phyloP scores from a whole-genome alignment of 2,329 filamentous ascomycete species.

The Emmonsiellopsis sp. region DNA sequence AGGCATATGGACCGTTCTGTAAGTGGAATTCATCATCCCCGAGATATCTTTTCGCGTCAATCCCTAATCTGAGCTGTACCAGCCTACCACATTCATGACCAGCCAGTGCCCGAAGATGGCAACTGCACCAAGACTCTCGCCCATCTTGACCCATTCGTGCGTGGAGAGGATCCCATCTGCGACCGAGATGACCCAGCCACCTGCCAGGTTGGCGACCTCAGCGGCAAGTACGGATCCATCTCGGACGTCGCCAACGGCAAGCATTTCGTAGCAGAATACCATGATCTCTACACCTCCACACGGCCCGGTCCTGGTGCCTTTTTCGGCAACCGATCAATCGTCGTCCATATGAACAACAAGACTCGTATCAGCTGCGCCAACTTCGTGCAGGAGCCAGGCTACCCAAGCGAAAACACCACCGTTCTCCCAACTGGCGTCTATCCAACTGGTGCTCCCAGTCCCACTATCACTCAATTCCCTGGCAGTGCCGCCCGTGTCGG shows the following conservation, averaged over 20 bases:
- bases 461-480: neutral
- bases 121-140: slow-evolving; percentile 61
- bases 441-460: neutral
- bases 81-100: slow-evolving; percentile 64
- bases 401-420: neutral
- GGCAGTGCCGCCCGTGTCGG: neutral
- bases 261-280: slow-evolving; percentile 26
- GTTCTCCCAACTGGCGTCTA: neutral
- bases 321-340: slow-evolving; percentile 46
- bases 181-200: slow-evolving; percentile 46
- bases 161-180: slow-evolving; percentile 54
- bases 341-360: slow-evolving; percentile 44
- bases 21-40: slow-evolving; percentile 20
- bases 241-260: slow-evolving; percentile 30
- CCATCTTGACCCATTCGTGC: slow-evolving; percentile 62
- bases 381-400: slow-evolving; percentile 26
- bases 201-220: slow-evolving; percentile 69
- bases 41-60: slow-evolving; percentile 1
- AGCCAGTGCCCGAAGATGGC: slow-evolving; percentile 53
- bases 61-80: slow-evolving; percentile 11
- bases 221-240: slow-evolving; percentile 62
- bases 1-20: slow-evolving; percentile 51
- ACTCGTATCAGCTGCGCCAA: slow-evolving; percentile 49
- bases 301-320: slow-evolving; percentile 32
- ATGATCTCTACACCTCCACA: slow-evolving; percentile 42